Conservation (phyloP, 768 basidiomycete species). For the Hortiboletus flavorubellus region DNA sequence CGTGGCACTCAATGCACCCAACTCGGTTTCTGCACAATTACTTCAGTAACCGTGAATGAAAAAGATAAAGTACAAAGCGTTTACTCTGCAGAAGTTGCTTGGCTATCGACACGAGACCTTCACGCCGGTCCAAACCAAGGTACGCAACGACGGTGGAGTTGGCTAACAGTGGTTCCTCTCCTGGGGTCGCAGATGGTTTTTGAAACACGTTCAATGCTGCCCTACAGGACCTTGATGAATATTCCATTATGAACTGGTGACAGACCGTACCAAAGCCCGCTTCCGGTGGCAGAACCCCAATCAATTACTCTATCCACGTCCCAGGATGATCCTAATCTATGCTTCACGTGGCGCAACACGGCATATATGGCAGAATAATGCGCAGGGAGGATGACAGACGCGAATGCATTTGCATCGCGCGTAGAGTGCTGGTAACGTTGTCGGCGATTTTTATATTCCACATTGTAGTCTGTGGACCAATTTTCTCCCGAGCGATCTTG, state of each 20-base stretch:
- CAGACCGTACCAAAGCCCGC: constrained; percentile 69
- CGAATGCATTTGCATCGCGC: constrained; percentile 81
- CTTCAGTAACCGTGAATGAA: constrained; percentile 11
- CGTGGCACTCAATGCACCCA: constrained; percentile 41
- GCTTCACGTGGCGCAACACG: constrained; percentile 67
- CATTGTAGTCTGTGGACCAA: constrained; percentile 58
- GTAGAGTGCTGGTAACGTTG: constrained; percentile 58
- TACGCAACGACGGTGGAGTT: constrained; percentile 60
- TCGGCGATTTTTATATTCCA: constrained; percentile 55
- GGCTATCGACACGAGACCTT: constrained; percentile 64
- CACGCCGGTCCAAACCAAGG: constrained; percentile 73
- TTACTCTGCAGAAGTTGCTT: constrained; percentile 59
- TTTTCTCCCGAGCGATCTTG: constrained; percentile 27
- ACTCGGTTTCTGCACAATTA: constrained; percentile 41
- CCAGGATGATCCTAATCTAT: constrained; percentile 62
- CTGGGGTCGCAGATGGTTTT: constrained; percentile 23
- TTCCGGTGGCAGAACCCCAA: constrained; percentile 83
- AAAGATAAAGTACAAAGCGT: constrained; percentile 10
- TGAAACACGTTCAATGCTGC: constrained; percentile 67
- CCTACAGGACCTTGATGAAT: constrained; percentile 39
- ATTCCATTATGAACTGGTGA: background rate
- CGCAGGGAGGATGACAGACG: constrained; percentile 78
- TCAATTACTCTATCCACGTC: constrained; percentile 63
- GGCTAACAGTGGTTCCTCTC: constrained; percentile 37
- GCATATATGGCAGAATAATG: constrained; percentile 78